Conservation (phyloP, 1,139 yeast genomes). For the Diutina scorzettiae region DNA sequence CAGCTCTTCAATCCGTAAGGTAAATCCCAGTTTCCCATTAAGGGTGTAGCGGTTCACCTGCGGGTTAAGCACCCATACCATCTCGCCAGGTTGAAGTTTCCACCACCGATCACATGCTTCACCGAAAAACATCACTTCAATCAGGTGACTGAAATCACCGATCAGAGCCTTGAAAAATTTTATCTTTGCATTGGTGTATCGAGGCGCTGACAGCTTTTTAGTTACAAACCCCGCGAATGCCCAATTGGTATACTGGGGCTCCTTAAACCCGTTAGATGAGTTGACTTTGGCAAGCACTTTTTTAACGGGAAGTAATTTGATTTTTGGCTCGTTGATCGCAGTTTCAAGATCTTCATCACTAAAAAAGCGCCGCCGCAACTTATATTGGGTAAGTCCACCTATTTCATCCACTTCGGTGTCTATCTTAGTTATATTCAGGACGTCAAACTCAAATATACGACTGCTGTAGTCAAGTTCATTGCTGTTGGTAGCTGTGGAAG, state of each 20-base stretch:
- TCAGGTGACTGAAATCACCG: slow-evolving; percentile 50
- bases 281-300: slow-evolving; percentile 49
- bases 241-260: slow-evolving; percentile 69
- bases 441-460: not conserved
- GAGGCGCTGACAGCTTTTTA: slow-evolving; percentile 38
- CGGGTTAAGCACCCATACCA: slow-evolving; percentile 70
- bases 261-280: slow-evolving; percentile 50
- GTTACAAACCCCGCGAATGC: slow-evolving; percentile 59
- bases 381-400: not conserved
- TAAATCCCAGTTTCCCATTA: slow-evolving; percentile 32
- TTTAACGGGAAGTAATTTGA: slow-evolving; percentile 43
- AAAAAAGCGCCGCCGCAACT: not conserved
- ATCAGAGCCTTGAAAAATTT: slow-evolving; percentile 53
- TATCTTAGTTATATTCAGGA: not conserved
- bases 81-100: slow-evolving; percentile 63
- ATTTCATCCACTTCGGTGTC: not conserved
- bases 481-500: not conserved
- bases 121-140: slow-evolving; percentile 56
- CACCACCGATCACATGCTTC: slow-evolving; percentile 58
- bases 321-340: slow-evolving; percentile 21
- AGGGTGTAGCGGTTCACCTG: slow-evolving; percentile 20
- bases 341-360: slow-evolving; percentile 8
- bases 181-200: slow-evolving; percentile 21
- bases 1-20: slow-evolving; percentile 17
- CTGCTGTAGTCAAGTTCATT: not conserved